Conservation (phyloP, 1,284 basidiomycete species). For the Cryptococcus maquisensis region DNA sequence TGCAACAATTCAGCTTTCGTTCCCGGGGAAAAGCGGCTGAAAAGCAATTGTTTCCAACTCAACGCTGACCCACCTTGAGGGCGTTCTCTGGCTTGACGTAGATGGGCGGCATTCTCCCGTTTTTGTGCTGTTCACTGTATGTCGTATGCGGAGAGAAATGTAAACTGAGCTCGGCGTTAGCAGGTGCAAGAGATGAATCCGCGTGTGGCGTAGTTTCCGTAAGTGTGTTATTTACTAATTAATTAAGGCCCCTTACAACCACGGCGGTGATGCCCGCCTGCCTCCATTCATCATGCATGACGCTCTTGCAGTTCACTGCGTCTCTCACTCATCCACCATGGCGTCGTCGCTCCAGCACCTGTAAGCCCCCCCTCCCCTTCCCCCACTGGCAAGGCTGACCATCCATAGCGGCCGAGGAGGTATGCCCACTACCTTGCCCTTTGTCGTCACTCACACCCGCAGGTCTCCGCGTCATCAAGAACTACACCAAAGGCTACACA, state of each 20-base stretch:
- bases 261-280: no score
- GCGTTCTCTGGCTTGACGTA: conserved; percentile 51
- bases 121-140: background rate
- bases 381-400: conserved; percentile 7
- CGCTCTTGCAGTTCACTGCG: no score
- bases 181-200: no score
- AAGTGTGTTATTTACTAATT: background rate
- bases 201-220: background rate
- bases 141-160: no score
- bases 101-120: conserved; percentile 42
- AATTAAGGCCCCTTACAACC: background rate
- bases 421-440: conserved; percentile 15
- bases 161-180: background rate
- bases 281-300: no score
- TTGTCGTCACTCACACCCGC: background rate
- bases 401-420: conserved; percentile 44
- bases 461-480: conserved; percentile 82
- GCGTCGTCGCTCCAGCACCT: conserved; percentile 44
- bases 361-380: conserved; percentile 28
- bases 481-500: conserved; percentile 91
- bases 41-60: no score
- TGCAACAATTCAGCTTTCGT: conserved; percentile 6
- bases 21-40: no score
- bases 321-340: conserved; percentile 20
- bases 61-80: conserved; percentile 41